phyloP scores from a whole-genome alignment of 495 filamentous ascomycete genomes.

The Penicillium lagena region DNA sequence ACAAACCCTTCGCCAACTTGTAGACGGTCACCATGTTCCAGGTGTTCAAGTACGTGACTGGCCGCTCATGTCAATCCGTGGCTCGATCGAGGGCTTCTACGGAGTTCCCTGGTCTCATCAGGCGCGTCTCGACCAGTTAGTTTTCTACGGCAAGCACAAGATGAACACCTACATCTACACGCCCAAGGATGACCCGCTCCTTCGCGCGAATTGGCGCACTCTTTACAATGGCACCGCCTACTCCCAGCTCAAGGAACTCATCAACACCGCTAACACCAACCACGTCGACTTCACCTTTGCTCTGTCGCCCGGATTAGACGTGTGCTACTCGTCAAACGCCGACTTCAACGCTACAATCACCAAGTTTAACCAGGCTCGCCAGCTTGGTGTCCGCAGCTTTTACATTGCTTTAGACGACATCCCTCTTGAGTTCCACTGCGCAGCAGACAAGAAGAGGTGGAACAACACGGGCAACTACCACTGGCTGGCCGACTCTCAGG shows the following conservation, averaged over 20 bases:
- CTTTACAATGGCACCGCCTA: conserved; percentile 5
- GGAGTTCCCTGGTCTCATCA: conserved; percentile 11
- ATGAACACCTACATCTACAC: conserved; percentile 14
- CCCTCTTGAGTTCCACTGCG: conserved; percentile 5
- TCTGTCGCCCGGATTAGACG: conserved; percentile 6
- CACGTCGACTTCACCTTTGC: conserved; percentile 13
- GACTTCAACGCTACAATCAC: conserved; percentile 7
- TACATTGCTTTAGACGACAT: conserved; percentile 12
- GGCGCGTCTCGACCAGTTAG: conserved; percentile 10
- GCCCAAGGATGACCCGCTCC: conserved; percentile 10
- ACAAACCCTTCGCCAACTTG: conserved; percentile 11
- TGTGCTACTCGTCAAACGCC: conserved; percentile 6
- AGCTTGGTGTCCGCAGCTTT: conserved; percentile 8
- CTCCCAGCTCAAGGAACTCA: conserved; percentile 6
- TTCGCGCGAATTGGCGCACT: conserved; percentile 10
- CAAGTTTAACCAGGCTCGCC: conserved; percentile 7
- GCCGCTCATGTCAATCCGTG: conserved; percentile 13
- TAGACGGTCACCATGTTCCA: not conserved
- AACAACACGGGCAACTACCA: not conserved
- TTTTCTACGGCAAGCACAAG: conserved; percentile 11
- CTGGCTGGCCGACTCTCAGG: conserved; percentile 8
- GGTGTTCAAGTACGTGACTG: conserved; percentile 9
- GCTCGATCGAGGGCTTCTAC: conserved; percentile 13
- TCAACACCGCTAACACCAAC: conserved; percentile 7
- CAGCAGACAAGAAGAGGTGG: conserved; percentile 8